Evolutionary conservation across 306 rosid species (phyloP).

Genomic region (Quercus robur): DNA sequence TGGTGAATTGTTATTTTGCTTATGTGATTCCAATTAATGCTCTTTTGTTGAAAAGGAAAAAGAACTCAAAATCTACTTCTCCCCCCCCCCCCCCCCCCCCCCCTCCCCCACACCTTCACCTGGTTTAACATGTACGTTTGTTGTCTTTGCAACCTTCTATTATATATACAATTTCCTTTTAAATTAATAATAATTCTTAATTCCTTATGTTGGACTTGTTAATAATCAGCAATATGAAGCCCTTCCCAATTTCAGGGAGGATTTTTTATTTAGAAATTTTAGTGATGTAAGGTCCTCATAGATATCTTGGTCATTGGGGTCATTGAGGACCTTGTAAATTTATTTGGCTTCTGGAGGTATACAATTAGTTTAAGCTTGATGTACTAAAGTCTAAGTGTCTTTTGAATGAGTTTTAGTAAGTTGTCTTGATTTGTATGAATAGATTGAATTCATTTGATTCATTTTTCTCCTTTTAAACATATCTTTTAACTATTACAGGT

Average conservation of each 20-base stretch:
- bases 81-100: too few relatives aligned
- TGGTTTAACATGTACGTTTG: neutral
- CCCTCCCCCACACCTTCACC: too few relatives aligned
- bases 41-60: neutral
- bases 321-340: neutral
- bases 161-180: neutral
- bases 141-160: neutral
- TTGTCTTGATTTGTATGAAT: neutral
- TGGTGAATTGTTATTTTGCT: neutral
- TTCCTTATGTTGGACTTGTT: neutral
- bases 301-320: neutral
- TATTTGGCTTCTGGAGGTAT: neutral
- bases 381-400: neutral
- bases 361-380: neutral
- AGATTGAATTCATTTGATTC: neutral
- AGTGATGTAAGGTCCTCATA: neutral
- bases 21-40: neutral
- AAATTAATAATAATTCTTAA: neutral
- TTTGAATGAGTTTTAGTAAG: neutral
- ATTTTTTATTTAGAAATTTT: neutral
- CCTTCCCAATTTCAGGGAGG: neutral
- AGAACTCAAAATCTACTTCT: neutral
- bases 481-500: conserved; percentile 41
- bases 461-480: neutral
- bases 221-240: neutral